Evolutionary conservation across 768 basidiomycete genomes (phyloP), one percentile per base, ranked within the genome.

Genomic region (Kwoniella newhampshirensis): DNA sequence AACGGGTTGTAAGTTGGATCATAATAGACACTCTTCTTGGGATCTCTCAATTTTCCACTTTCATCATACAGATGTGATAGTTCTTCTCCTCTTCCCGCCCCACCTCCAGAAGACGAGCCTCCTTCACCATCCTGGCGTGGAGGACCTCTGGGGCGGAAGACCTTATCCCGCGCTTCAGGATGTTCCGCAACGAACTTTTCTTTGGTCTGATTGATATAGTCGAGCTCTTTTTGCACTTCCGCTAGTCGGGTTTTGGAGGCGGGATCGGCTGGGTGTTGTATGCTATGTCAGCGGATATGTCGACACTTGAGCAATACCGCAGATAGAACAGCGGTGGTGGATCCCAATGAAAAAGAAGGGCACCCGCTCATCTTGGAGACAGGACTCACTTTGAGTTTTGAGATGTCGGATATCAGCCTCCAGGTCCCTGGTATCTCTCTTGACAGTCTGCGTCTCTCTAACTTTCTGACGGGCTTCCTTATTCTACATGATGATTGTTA

Each of bases 21-120:
- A 78, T 91, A 97, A 75, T 94, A 97, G 32, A 93, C 80, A 76
- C 88, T 91, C 63, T 89, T 81, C 70, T 89, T 90, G n/a, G 92
- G 92, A 78, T 91, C 89, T 51, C 87, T 81, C 60, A 91, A 87
- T 37, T 90, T 81, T 11, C 92, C 92, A 68, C 87, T 84, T 75
- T 87, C 87, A 67, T 87, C 83, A 78, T 92, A 79, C 23, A 92
- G 32, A 84, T 70, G 50, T 84, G 87, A 57, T 86, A 80, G 62
- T 81, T 84, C 66, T 74, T 77, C 74, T 77, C 55, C n/a, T 78
- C 79, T 26, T 79, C 78, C 50, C 53, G 63, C 21, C 23, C 47
- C 57, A 30, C 27, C 28, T 7, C 37, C 45, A n/a, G 21, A 26
- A 43, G 27, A 20, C 1, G 79, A 41, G 72, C 86, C 87, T 52